Base-by-base conservation (phyloP, 2,329 filamentous ascomycete genomes). In the Emericellopsis cladophorae region DNA sequence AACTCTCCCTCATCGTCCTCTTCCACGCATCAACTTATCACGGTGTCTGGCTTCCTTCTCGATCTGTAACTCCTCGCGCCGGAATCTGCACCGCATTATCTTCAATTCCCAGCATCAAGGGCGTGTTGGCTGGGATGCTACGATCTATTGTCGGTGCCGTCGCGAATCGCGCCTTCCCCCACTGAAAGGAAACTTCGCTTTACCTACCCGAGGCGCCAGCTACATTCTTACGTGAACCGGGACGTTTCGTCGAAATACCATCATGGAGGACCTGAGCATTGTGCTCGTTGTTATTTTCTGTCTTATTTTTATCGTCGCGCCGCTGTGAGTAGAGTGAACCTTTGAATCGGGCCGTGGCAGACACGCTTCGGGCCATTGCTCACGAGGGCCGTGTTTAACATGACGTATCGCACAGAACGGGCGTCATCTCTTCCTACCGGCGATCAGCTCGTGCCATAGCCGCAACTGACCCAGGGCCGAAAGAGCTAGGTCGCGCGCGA, bases 401-500 rank as follows among this genome's bases (percentile, higher is more conserved):
- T 11, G 8, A 14, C n/a, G 21, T 21, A 12, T n/a, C 16, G 3
- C 4, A 7, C 40, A 42, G 40, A 9, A 34, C 18, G 18, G 36
- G 34, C 26, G 35, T 24, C 36, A 26, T 42, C 26, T 18, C 16
- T 23, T 34, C 40, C 16, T 35, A 24, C 35, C 40, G 40, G 11
- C 32, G 40, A 29, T 9, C 26, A 16, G 12, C 10, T 15, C 15
- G 15, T 15, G 16, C 24, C 14, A 2, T 22, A 4, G 22, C 7
- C 23, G 36, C 31, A 5, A 18, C 22, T 15, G 41, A 42, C 11
- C 36, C 31, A 4, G 31, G 23, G 6, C 21, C 41, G 14, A 36
- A 42, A 29, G 8, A 39, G 16, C 36, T 55, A 11, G 40, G 46
- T 15, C 39, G 49, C 33, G 56, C 56, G 1, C 51, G 53, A 5